A percentile compares a stretch with the other conserved stretches of the same genome.
phyloP scores from a whole-genome alignment of 1,284 basidiomycete species.

The Fistulina hepatica region DNA sequence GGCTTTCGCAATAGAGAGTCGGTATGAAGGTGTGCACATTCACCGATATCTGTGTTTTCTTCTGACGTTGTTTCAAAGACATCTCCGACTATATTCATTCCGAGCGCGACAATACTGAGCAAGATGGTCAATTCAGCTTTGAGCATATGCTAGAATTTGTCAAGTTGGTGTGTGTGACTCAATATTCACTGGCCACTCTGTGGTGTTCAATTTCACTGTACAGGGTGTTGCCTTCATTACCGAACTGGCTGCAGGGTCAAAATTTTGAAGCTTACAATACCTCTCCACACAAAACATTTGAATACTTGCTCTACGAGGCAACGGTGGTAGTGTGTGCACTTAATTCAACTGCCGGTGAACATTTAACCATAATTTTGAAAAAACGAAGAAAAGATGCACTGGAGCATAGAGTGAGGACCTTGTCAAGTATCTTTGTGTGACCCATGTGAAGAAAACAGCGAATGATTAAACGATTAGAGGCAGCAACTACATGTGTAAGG shows the following conservation, averaged over 20 bases:
- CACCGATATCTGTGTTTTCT: not conserved
- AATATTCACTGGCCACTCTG: not conserved
- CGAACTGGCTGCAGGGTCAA: not conserved
- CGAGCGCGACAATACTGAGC: not conserved
- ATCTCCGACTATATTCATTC: not conserved
- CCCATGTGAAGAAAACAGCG: no score
- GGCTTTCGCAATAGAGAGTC: not conserved
- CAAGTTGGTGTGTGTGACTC: not conserved
- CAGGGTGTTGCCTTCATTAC: constrained; percentile 1
- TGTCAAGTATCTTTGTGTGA: no score
- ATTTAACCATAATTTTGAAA: no score
- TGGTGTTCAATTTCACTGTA: not conserved
- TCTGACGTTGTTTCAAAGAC: not conserved
- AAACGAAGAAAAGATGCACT: no score
- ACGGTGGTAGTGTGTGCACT: no score
- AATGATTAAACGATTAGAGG: no score
- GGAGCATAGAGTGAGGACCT: no score
- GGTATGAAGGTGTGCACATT: not conserved
- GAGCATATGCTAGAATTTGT: not conserved
- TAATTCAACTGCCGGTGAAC: no score
- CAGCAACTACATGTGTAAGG: no score
- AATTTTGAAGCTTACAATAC: no score
- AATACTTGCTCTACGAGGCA: no score
- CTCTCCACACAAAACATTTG: no score
- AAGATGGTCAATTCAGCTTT: not conserved